Conservation (phyloP, 129 eudicot genomes). For the Heracleum sosnowskyi region DNA sequence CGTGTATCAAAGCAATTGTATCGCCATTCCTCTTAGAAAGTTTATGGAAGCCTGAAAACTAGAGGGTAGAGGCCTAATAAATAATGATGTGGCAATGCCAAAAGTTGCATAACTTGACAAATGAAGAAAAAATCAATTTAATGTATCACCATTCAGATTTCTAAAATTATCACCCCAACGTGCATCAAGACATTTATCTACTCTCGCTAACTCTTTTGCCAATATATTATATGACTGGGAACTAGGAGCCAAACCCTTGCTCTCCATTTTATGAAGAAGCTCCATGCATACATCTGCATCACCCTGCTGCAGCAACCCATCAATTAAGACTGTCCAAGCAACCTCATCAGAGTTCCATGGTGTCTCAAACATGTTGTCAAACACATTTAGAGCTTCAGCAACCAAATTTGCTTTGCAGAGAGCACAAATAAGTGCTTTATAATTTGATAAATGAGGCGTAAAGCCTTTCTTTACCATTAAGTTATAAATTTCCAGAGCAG, state of each 20-base stretch:
- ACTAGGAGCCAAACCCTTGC: slow-evolving; percentile 33
- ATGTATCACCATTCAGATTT: slow-evolving; percentile 13
- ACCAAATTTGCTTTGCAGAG: slow-evolving; percentile 39
- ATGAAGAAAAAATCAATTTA: slow-evolving; percentile 16
- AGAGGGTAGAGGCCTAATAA: slow-evolving; percentile 6
- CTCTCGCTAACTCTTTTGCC: slow-evolving; percentile 48
- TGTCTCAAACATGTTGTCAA: slow-evolving; percentile 51
- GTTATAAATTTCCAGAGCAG: slow-evolving; percentile 47
- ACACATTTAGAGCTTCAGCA: slow-evolving; percentile 44
- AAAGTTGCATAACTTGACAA: neutral
- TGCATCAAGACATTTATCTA: slow-evolving; percentile 27
- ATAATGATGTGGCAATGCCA: slow-evolving; percentile 8
- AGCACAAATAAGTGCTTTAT: slow-evolving; percentile 43
- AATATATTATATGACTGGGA: slow-evolving; percentile 39
- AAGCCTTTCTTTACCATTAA: slow-evolving; percentile 35
- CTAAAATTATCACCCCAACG: slow-evolving; percentile 30
- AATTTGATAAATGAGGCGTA: slow-evolving; percentile 36
- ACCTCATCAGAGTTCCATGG: slow-evolving; percentile 67
- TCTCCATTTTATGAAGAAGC: slow-evolving; percentile 48
- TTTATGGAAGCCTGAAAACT: slow-evolving; percentile 1
- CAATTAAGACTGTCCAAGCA: slow-evolving; percentile 72
- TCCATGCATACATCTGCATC: slow-evolving; percentile 42
- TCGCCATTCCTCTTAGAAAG: slow-evolving; percentile 5
- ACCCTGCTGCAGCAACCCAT: slow-evolving; percentile 65
- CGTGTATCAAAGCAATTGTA: slow-evolving; percentile 18